Conservation (phyloP, 1,139 yeast species). For the Debaryomyces nepalensis region DNA sequence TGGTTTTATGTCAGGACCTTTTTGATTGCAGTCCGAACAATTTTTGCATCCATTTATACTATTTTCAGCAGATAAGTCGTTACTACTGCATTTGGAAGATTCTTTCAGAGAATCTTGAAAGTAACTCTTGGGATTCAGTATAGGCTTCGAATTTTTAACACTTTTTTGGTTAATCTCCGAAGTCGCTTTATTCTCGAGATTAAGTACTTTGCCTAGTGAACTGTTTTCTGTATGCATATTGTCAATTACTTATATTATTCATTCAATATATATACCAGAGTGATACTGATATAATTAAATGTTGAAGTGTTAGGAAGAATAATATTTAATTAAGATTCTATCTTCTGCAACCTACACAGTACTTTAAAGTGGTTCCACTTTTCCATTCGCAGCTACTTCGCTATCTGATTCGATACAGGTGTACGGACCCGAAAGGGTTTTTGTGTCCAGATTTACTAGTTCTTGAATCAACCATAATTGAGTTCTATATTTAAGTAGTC, state of each 20-base stretch:
- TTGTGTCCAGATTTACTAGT: background rate
- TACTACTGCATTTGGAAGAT: too few species aligned
- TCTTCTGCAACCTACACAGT: background rate
- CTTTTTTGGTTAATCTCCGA: background rate
- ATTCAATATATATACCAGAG: background rate
- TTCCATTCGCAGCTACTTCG: conserved; percentile 12
- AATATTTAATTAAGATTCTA: background rate
- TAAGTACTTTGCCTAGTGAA: background rate
- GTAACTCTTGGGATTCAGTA: background rate
- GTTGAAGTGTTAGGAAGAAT: background rate
- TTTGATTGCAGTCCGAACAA: conserved; percentile 9
- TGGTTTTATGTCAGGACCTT: conserved; percentile 7
- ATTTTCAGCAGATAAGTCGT: background rate
- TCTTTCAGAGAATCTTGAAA: background rate
- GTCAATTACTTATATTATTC: background rate
- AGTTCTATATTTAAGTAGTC: conserved; percentile 6
- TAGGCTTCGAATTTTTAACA: background rate
- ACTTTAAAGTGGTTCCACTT: conserved; percentile 21
- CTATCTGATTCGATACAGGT: conserved; percentile 4
- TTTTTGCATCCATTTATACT: conserved; percentile 6
- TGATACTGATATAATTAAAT: background rate
- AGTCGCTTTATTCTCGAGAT: conserved; percentile 1
- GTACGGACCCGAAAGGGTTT: conserved; percentile 2
- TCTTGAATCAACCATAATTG: background rate
- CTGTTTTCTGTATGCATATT: background rate